Evolutionary conservation across 2,329 filamentous ascomycete species (phyloP).

Genomic region (Calonectria honghensis): DNA sequence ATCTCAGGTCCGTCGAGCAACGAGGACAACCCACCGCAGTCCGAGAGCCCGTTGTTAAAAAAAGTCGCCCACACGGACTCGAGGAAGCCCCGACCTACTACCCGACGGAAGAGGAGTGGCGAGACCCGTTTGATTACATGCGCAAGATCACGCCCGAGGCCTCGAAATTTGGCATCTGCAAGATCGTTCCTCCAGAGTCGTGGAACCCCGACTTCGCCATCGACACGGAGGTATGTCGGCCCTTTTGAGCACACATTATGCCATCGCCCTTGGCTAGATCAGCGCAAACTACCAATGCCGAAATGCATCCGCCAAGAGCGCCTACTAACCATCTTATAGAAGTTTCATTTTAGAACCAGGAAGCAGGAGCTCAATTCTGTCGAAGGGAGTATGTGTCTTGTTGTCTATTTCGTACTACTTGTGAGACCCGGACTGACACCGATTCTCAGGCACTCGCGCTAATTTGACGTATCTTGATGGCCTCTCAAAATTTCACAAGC

Average conservation of each 20-base stretch:
- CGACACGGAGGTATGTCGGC: conserved; percentile 86
- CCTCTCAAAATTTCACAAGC: conserved; percentile 96
- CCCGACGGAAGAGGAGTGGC: conserved; percentile 95
- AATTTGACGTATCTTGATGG: conserved; percentile 98
- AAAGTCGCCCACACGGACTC: conserved; percentile 87
- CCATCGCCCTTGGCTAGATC: background rate
- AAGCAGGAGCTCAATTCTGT: conserved; percentile 98
- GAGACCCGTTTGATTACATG: conserved; percentile 94
- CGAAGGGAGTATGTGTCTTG: conserved; percentile 87
- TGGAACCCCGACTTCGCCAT: conserved; percentile 98
- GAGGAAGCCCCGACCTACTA: conserved; percentile 93
- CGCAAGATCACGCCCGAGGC: conserved; percentile 93
- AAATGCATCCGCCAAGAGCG: background rate
- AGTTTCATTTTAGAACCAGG: conserved; percentile 96
- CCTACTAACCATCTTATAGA: conserved; percentile 70
- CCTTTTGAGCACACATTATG: conserved; percentile 24
- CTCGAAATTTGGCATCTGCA: conserved; percentile 91
- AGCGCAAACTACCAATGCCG: background rate
- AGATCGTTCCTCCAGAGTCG: conserved; percentile 92
- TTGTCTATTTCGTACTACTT: conserved; percentile 23
- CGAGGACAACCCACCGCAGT: conserved; percentile 87
- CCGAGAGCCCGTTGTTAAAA: conserved; percentile 85
- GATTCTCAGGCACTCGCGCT: conserved; percentile 85
- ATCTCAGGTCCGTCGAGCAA: conserved; percentile 92
- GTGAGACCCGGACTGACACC: conserved; percentile 57